Base-by-base conservation (phyloP, 371 early-diverging fungal species). In the Lichtheimia corymbifera region DNA sequence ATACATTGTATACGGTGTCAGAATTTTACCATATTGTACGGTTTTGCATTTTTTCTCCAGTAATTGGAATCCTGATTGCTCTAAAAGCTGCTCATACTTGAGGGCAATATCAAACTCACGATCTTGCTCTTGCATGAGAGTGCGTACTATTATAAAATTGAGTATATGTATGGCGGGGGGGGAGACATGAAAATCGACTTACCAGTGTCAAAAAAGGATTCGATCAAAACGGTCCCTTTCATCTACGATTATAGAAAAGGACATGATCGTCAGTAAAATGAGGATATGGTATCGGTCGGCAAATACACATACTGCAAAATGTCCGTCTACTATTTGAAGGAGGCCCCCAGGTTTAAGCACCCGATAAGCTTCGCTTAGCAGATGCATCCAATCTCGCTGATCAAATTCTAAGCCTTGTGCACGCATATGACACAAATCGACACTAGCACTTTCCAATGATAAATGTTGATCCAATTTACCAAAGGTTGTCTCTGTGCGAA, bases 141-240 rank as follows among this genome's bases (percentile, higher is more conserved):
- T 62, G 13, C 66, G 63, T 17, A 74, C 74, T 73, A 54, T n/a
- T 47, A 53, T 55, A 17, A 58, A 41, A 35, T 35, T 11, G 22
- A 35, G 9, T 35, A 35, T 11, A 35, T 35, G 35, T 11, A 35
- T 35, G 35, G n/a, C n/a, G 4, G 35, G 4, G 0, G 11, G 11
- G 9, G 22, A 35, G 35, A 35, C 0, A 2, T 35, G 11, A 1
- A 2, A 11, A 35, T 35, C 30, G 14, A 55, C 57, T 63, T 69
- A 69, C 75, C 52, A 55, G 77, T 67, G 54, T 77, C 72, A 41
- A 70, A 57, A 57, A 77, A 77, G 3, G 72, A 73, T 62, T 77
- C 77, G 35, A 73, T 69, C 63, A 77, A 59, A 1, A 71, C 73
- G 0, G 77, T 71, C 2, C 73, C 77, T 14, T 63, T 28, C 5